Evolutionary conservation across 176 grass and related monocot genomes (phyloP), one percentile per base, ranked within the genome.

Genomic region (Oryza glaberrima): DNA sequence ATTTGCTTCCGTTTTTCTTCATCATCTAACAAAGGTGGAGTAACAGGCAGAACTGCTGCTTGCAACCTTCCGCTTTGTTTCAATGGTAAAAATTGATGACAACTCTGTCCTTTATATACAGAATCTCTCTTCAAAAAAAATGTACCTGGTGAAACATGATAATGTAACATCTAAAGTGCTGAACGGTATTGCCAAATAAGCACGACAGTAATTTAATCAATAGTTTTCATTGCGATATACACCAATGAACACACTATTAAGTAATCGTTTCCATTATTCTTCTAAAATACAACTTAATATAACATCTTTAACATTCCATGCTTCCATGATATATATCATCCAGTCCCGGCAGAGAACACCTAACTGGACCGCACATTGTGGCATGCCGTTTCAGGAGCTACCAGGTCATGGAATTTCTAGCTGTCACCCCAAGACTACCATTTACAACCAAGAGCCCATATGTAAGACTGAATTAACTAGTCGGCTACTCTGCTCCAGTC

Each of bases 1-100:
- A 98, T 87, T 78, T 90, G 77, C 20, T 71, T 93, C 88, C 79
- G 89, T 86, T 86, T 72, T 23, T 72, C 81, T 56, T 85, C 88
- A 65, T 89, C 90, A 72, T 97, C 84, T 73, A 89, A 19, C 70
- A 85, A 30, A 77, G 88, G 43, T 64, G 69, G 26, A 48, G 74
- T 81, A 71, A 89, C 44, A 52, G 87, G 69, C 47, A 91, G 69
- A 1, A 88, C 89, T 69, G 84, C 91, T 65, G 89, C 87, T 65
- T 74, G 87, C 78, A 90, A 65, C 8, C 46, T 63, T 73, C 73
- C 76, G 34, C 69, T 70, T 64, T 71, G 77, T 72, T 77, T 90
- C 45, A 52, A 74, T 64, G 65, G 52, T 65, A 85, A 81, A 77
- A 65, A 43, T 56, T 90, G 90, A 54, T 35, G 63, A 30, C 73